Percentiles rank a stretch among this genome's conserved stretches.
Conservation (phyloP, 331 rosid genomes). For the Saraca asoca region DNA sequence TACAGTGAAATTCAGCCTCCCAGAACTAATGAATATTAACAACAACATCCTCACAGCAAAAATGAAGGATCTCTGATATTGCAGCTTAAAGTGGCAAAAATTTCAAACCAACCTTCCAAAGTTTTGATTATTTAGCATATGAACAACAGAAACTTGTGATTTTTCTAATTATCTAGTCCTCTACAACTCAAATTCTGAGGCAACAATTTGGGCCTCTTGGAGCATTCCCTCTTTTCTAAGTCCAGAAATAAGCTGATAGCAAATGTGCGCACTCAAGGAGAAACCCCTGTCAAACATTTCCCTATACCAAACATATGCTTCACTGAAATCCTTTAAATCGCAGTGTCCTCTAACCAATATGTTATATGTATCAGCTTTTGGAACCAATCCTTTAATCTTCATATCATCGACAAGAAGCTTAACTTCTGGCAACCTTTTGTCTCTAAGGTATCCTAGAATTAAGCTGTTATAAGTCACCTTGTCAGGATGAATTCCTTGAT, state of each 20-base stretch:
- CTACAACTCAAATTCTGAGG: slow-evolving; percentile 56
- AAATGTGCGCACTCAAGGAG: slow-evolving; percentile 36
- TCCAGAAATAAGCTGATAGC: slow-evolving; percentile 61
- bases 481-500: slow-evolving; percentile 55
- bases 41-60: too few relatives aligned
- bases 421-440: slow-evolving; percentile 50
- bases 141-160: not conserved
- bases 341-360: slow-evolving; percentile 76
- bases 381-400: slow-evolving; percentile 74
- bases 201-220: slow-evolving; percentile 60
- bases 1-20: too few relatives aligned
- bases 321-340: slow-evolving; percentile 58
- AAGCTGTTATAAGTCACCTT: slow-evolving; percentile 80
- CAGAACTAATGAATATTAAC: too few relatives aligned
- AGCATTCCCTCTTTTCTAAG: slow-evolving; percentile 62
- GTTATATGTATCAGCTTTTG: slow-evolving; percentile 69
- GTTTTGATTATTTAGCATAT: too few relatives aligned
- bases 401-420: slow-evolving; percentile 62
- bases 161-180: slow-evolving; percentile 14
- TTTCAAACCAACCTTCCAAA: too few relatives aligned
- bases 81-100: too few relatives aligned
- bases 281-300: slow-evolving; percentile 62
- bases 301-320: slow-evolving; percentile 74
- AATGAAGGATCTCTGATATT: too few relatives aligned
- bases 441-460: slow-evolving; percentile 66